Base-by-base conservation (phyloP, 257 asterid genomes). In the Ocimum tenuiflorum region DNA sequence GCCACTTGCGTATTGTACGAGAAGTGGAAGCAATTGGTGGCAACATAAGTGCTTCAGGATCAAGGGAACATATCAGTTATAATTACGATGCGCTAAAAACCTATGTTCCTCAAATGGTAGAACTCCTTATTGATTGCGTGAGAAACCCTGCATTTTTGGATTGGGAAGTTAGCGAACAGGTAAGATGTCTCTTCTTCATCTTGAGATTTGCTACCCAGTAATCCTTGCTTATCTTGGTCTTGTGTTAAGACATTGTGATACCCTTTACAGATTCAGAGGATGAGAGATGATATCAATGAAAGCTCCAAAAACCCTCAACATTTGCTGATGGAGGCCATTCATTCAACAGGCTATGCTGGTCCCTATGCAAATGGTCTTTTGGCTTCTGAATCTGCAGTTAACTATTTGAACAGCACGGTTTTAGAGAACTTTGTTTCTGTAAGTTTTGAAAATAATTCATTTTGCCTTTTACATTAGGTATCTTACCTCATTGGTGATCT, bases 11-110 rank as follows among this genome's bases (percentile, higher is more conserved):
- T 31, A 52, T 86, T 66, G 87, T 90, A 41, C 77, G 92, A 68
- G 97, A 90, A 77, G 81, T 90, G 69, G 97, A 90, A 85, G 95
- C 97, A 54, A 82, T 88, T 68, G 96, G 97, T 65, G 97, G 97
- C 33, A 72, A 80, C 73, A 83, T 87, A 53, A 65, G 60, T 48
- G 83, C 87, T 38, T 82, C 88, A 20, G 96, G 86, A 27, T 80
- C 95, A 46, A 73, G 96, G 55, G 97, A 90, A 73, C 95, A 87
- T 75, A 85, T 85, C 83, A 65, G 81, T 66, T 90, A 87, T 70
- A 81, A 81, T 64, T 90, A 76, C 57, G 95, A 90, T 81, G 94
- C 90, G 42, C 72, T 87, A 61, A 90, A 80, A 64, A 85, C 87
- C 22, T 83, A 83, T 69, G 79, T 78, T 50, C 97, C 97, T 31